Evolutionary conservation across 345 rosid genomes (phyloP), one percentile per base, ranked within the genome.

Genomic region (Hibiscus syriacus): DNA sequence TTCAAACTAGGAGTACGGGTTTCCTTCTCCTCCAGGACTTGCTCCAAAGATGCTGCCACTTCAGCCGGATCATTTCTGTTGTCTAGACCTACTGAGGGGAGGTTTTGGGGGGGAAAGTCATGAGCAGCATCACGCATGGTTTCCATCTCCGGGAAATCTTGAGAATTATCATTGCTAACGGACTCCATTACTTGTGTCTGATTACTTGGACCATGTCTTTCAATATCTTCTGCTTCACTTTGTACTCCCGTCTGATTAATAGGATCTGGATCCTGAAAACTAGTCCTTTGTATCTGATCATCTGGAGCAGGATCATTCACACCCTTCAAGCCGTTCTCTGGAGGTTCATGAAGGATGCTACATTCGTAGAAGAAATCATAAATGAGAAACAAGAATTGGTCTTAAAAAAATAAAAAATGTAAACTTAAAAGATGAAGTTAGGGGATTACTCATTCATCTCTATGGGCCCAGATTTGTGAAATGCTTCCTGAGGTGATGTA

Each of bases 111-210:
- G 72, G 77, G 63, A 27, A 76, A 58, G 73, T 71, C 86, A 29
- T 27, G 78, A 2, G 34, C 66, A 36, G 82, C 77, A 45, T 85
- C 95, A 66, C 97, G 89, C 81, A 78, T 67, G 50, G 38, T 74
- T 82, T 88, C 98, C 70, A 82, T 63, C 32, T 80, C 86, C 0
- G 87, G 95, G 67, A 77, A 14, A 76, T 58, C 73, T 73, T 64
- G 74, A 41, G 81, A 72, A 73, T 25, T 43, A 13, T 54, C 71
- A 3, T 45, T 64, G 46, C 58, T 72, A 41, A 57, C 29, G 6
- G 59, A 41, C 74, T 41, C 50, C 41, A 64, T 70, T 61, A 55
- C 53, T 72, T 76, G 84, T 34, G 81, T 75, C 79, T 43, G 57
- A 70, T 74, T 74, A 64, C 74, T 69, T 39, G 71, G 73, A 70